A percentile compares a stretch with the other conserved stretches of the same genome.
These are phyloP conservation scores for Hyaloscypha variabilis DNA, from an alignment of 495 filamentous ascomycete species.

Conservation along the genomic window DNA sequence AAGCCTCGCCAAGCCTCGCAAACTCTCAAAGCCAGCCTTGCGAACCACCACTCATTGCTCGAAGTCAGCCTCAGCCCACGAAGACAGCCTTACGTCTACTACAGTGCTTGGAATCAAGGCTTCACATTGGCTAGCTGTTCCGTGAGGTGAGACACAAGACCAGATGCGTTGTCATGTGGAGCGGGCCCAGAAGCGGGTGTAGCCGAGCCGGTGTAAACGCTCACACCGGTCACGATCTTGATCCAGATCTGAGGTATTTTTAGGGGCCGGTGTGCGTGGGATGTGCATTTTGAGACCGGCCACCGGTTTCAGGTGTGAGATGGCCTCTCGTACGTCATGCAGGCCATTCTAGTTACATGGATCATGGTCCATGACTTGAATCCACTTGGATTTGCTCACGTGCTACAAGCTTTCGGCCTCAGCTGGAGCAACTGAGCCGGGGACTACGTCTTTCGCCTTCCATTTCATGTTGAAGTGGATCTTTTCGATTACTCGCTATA, in stretches of 20 bases:
- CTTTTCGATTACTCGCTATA: neutral
- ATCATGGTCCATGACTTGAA: too few species aligned
- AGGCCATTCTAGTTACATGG: neutral
- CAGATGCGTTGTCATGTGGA: neutral
- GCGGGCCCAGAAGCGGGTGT: neutral
- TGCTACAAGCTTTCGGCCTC: too few species aligned
- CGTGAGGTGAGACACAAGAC: too few species aligned
- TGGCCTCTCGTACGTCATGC: neutral
- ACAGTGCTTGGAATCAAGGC: neutral
- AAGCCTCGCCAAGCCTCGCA: too few species aligned
- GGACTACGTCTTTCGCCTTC: too few species aligned
- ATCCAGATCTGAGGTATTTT: neutral
- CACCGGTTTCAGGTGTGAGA: too few species aligned
- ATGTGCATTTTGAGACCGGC: too few species aligned
- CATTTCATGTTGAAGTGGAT: neutral
- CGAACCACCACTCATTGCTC: neutral
- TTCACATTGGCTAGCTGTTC: neutral
- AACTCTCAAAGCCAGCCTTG: too few species aligned
- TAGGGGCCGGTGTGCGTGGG: too few species aligned
- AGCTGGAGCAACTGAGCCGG: too few species aligned
- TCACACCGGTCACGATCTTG: constrained; percentile 2
- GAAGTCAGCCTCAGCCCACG: neutral
- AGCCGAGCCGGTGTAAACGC: constrained; percentile 9
- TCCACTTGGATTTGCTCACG: too few species aligned
- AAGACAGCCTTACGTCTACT: neutral